phyloP scores from a whole-genome alignment of 345 rosid species.

The Salix dunnii region DNA sequence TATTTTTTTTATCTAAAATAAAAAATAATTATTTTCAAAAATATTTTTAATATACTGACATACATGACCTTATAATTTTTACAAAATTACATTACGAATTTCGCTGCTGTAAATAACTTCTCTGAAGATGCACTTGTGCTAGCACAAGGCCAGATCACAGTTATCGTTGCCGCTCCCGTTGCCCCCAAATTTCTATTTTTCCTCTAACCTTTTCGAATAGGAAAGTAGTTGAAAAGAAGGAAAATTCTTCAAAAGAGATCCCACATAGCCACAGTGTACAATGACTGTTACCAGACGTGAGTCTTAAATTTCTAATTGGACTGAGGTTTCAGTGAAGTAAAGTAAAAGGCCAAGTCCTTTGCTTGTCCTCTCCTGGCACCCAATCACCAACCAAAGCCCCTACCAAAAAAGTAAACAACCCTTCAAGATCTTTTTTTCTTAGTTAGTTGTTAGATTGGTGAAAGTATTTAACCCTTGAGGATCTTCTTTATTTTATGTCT shows the following conservation, averaged over 20 bases:
- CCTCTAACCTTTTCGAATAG: neutral
- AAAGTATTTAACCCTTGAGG: neutral
- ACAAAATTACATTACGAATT: too few species aligned
- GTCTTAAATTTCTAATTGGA: conserved; percentile 9
- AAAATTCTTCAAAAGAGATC: neutral
- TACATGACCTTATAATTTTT: too few species aligned
- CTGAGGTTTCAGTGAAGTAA: conserved; percentile 32
- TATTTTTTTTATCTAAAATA: too few species aligned
- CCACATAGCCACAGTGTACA: conserved; percentile 10
- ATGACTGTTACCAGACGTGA: conserved; percentile 15
- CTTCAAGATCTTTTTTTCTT: neutral
- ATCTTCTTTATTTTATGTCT: neutral
- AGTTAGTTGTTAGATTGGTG: neutral
- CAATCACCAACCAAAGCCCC: neutral
- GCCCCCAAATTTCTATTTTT: neutral
- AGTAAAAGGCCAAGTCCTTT: conserved; percentile 4
- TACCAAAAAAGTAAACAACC: neutral
- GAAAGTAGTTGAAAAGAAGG: neutral
- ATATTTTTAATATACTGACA: too few species aligned
- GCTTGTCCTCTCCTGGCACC: neutral
- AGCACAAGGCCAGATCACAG: neutral
- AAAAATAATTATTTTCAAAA: too few species aligned
- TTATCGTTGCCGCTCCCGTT: neutral
- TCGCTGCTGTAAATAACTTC: too few species aligned
- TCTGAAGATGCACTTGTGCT: too few species aligned